Base-by-base conservation (phyloP, 495 filamentous ascomycete genomes). In the Talaromyces ruber region DNA sequence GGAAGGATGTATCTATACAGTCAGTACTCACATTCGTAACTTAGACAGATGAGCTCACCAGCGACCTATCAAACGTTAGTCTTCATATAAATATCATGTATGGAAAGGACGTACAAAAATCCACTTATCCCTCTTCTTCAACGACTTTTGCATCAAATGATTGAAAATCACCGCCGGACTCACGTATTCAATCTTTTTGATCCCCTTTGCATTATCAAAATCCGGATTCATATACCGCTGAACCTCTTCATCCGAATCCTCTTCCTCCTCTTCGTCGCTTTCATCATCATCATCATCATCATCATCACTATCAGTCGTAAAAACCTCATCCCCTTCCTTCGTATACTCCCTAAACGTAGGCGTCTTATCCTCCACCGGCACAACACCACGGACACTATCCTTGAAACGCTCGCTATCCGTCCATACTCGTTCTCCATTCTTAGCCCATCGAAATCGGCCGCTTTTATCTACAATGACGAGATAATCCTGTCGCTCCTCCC, bases 121-220 rank as follows among this genome's bases (percentile, higher is more conserved):
- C 92, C 92, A 97, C 30, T 88, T 93, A 66, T 89, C 89, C 64
- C 89, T 88, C 67, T 87, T 90, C 66, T 83, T 84, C 6, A 88
- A 84, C 2, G 86, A 82, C 54, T 86, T 87, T 37, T 88, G 82
- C 3, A 92, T 80, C 11, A 93, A 75, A 60, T 86, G 86, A 68
- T 91, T 87, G 65, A 91, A 77, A 5, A 94, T 79, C 1, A 83
- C 85, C 4, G 83, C 80, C 3, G 87, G 86, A 4, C 82, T 87
- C n/a, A 90, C 74, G 65, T 89, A 84, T 60, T 79, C 78, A 32
- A 90, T 69, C 64, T 87, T 91, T 52, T 83, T 84, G 12, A 84
- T 66, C 3, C 83, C 82, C 56, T 84, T 84, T 4, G 81, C 76
- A 1, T 79, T 63, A 63, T 83, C 75, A 45, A 85, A 78, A 8